These are phyloP conservation scores for Prunus yedoensis DNA, from an alignment of 331 rosid species.

Conservation along the genomic window DNA sequence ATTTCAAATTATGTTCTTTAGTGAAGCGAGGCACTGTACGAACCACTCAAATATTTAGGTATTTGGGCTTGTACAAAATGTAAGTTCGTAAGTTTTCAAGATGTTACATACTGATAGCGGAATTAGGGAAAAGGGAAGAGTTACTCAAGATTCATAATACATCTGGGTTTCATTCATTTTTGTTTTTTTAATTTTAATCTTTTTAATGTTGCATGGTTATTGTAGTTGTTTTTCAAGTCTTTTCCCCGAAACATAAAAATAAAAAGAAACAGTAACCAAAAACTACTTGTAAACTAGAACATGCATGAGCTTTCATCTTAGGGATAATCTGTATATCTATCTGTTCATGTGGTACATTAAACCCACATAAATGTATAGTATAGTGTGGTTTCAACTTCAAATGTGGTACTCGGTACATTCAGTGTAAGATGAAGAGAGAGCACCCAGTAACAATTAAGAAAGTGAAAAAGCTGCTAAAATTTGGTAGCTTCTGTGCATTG, in stretches of 20 bases:
- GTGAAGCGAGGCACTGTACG: neutral
- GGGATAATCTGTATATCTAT: neutral
- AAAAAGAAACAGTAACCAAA: neutral
- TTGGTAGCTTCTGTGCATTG: slow-evolving; percentile 29
- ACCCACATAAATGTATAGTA: neutral
- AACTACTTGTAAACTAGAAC: neutral
- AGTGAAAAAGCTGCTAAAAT: slow-evolving; percentile 12
- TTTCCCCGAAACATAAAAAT: too few species aligned
- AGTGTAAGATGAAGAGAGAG: slow-evolving; percentile 9
- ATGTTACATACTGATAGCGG: neutral
- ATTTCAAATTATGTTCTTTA: neutral
- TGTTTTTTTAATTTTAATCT: too few species aligned
- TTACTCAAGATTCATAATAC: neutral
- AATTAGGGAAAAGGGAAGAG: neutral
- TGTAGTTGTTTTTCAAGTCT: too few species aligned
- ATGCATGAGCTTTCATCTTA: neutral
- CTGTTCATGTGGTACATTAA: neutral
- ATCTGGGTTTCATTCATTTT: neutral
- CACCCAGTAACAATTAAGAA: slow-evolving; percentile 17
- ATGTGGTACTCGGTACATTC: neutral
- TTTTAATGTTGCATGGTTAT: neutral
- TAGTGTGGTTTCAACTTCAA: neutral
- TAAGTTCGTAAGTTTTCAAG: neutral
- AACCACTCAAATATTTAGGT: neutral
- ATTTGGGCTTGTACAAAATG: slow-evolving; percentile 9